Evolutionary conservation across 805 yeast genomes (phyloP).

Genomic region (Yarrowia osloensis): DNA sequence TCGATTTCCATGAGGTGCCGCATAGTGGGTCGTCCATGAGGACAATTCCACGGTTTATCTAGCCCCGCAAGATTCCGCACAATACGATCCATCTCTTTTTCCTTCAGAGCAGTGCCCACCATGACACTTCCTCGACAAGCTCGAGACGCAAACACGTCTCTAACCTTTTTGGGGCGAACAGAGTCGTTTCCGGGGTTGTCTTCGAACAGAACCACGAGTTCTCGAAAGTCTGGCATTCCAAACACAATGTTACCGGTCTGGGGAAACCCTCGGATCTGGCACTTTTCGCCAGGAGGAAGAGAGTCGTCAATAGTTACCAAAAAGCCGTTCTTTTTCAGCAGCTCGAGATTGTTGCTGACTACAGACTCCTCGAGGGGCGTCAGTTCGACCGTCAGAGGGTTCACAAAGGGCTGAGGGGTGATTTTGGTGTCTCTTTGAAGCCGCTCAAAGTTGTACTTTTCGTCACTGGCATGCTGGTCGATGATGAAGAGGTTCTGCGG

Average conservation of each 20-base stretch:
- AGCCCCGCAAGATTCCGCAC: conserved; percentile 67
- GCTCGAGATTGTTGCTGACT: conserved; percentile 58
- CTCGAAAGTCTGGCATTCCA: conserved; percentile 66
- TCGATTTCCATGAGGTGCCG: conserved; percentile 70
- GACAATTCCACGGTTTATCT: conserved; percentile 92
- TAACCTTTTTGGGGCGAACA: conserved; percentile 71
- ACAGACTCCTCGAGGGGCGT: conserved; percentile 76
- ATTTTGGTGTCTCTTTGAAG: conserved; percentile 58
- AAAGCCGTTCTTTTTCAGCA: conserved; percentile 79
- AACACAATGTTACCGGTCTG: conserved; percentile 69
- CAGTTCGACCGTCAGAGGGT: conserved; percentile 58
- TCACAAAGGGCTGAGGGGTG: conserved; percentile 69
- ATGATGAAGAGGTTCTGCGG: conserved; percentile 72
- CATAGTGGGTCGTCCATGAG: conserved; percentile 98
- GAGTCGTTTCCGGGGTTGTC: conserved; percentile 52
- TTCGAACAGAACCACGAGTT: conserved; percentile 66
- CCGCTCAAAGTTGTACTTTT: conserved; percentile 84
- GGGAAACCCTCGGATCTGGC: conserved; percentile 67
- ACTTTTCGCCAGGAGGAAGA: conserved; percentile 56
- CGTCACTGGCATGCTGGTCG: conserved; percentile 98
- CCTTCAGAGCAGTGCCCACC: conserved; percentile 77
- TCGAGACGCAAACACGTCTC: conserved; percentile 87
- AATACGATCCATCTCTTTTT: conserved; percentile 63
- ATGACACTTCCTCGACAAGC: conserved; percentile 93
- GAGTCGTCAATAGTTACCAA: conserved; percentile 54